phyloP scores from a whole-genome alignment of 495 filamentous ascomycete species.

The Penicillium parvum region DNA sequence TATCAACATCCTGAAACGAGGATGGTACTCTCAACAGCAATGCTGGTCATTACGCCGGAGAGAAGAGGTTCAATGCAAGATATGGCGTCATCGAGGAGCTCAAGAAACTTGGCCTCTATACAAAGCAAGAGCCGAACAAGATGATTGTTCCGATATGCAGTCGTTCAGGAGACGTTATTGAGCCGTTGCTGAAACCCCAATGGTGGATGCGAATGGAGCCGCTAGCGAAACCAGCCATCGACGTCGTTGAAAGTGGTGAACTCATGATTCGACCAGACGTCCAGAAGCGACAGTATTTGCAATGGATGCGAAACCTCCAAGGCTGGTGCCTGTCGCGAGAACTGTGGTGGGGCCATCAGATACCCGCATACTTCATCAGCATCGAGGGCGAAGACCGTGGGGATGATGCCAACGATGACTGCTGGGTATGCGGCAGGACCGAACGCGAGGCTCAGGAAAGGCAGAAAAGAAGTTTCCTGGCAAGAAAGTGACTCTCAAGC shows the following conservation, averaged over 20 bases:
- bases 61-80: constrained; percentile 73
- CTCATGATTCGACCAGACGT: constrained; percentile 69
- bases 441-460: constrained; percentile 60
- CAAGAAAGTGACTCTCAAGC: constrained; percentile 61
- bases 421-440: constrained; percentile 66
- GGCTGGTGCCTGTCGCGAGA: constrained; percentile 82
- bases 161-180: constrained; percentile 73
- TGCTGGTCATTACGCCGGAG: constrained; percentile 56
- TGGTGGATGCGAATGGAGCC: constrained; percentile 70
- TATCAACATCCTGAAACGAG: constrained; percentile 50
- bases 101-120: constrained; percentile 65
- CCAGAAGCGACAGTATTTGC: constrained; percentile 64
- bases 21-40: constrained; percentile 62
- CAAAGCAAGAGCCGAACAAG: constrained; percentile 73
- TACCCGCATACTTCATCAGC: constrained; percentile 67
- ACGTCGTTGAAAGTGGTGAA: constrained; percentile 63
- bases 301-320: constrained; percentile 69
- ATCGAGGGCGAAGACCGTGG: constrained; percentile 60
- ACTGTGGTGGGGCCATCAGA: constrained; percentile 83
- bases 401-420: constrained; percentile 48
- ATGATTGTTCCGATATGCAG: constrained; percentile 75
- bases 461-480: constrained; percentile 63
- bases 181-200: constrained; percentile 75
- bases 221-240: constrained; percentile 55
- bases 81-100: constrained; percentile 66